Percentiles rank a stretch among this genome's conserved stretches.
Evolutionary conservation across 1,139 yeast genomes (phyloP).

Genomic region (Hansenula anomala): DNA sequence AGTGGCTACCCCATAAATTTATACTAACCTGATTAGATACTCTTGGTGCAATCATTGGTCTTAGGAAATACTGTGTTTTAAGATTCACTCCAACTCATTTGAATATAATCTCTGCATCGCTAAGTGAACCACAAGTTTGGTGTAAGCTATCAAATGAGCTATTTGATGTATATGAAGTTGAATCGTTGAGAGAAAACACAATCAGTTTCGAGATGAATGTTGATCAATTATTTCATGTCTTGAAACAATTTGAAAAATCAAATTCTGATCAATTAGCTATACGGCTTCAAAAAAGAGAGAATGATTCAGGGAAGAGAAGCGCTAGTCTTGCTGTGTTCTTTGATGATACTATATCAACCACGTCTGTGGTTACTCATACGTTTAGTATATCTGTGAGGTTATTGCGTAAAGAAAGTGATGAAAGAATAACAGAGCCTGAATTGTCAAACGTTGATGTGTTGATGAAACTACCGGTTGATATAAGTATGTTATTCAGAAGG

Average conservation of each 20-base stretch:
- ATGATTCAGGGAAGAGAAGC: slow-evolving; percentile 31
- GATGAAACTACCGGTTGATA: slow-evolving; percentile 44
- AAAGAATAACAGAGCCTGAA: slow-evolving; percentile 44
- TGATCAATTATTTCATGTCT: slow-evolving; percentile 49
- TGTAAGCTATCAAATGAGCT: slow-evolving; percentile 43
- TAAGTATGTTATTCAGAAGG: slow-evolving; percentile 44
- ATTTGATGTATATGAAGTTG: slow-evolving; percentile 44
- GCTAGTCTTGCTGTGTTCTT: slow-evolving; percentile 52
- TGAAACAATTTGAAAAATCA: slow-evolving; percentile 49
- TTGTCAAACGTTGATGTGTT: slow-evolving; percentile 42
- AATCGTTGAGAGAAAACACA: slow-evolving; percentile 40
- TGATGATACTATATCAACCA: slow-evolving; percentile 27
- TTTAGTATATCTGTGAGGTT: slow-evolving; percentile 56
- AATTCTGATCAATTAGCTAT: slow-evolving; percentile 47
- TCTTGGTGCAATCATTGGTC: slow-evolving; percentile 27
- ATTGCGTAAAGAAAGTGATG: slow-evolving; percentile 41
- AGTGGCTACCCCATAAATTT: neutral
- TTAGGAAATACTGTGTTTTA: slow-evolving; percentile 35
- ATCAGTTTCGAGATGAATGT: slow-evolving; percentile 52
- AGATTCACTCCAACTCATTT: slow-evolving; percentile 44
- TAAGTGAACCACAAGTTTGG: slow-evolving; percentile 60
- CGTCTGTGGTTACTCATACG: slow-evolving; percentile 42
- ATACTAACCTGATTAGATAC: slow-evolving; percentile 20
- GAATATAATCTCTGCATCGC: slow-evolving; percentile 43
- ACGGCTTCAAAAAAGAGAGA: slow-evolving; percentile 41